Percentiles rank a stretch among this genome's conserved stretches.
Conservation (phyloP, 345 rosid species). For the Chamaenerion angustifolium region DNA sequence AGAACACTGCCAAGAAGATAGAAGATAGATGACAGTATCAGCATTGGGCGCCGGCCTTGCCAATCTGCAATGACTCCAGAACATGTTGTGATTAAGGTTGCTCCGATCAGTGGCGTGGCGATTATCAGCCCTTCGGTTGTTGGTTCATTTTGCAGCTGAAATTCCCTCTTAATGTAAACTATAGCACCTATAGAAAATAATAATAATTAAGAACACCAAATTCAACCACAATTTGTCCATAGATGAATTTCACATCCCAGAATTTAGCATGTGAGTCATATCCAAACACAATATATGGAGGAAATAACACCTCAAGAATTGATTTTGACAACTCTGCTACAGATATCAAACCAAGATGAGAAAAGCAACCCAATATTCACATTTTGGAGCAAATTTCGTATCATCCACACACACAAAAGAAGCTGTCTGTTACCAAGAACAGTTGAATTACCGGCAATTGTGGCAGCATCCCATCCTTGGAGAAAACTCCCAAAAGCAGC, state of each 20-base stretch:
- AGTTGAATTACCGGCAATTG: slow-evolving; percentile 63
- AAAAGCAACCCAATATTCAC: too few species aligned
- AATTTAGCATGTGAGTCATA: too few species aligned
- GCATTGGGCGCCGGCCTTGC: slow-evolving; percentile 86
- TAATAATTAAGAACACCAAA: background rate
- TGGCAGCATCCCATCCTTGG: slow-evolving; percentile 99
- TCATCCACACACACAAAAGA: background rate
- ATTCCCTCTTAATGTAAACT: slow-evolving; percentile 77
- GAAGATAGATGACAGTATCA: slow-evolving; percentile 60
- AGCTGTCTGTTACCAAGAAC: background rate
- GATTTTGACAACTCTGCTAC: too few species aligned
- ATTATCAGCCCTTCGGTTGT: slow-evolving; percentile 77
- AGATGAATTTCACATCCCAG: too few species aligned
- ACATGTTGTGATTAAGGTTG: slow-evolving; percentile 70
- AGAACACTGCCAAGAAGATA: slow-evolving; percentile 64
- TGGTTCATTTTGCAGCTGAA: slow-evolving; percentile 54
- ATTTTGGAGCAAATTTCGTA: background rate
- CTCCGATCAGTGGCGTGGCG: slow-evolving; percentile 93
- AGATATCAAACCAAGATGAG: too few species aligned
- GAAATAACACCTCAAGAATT: too few species aligned
- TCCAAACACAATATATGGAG: too few species aligned
- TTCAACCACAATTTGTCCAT: too few species aligned
- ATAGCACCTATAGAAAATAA: slow-evolving; percentile 58
- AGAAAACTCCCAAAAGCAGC: slow-evolving; percentile 88
- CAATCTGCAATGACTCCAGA: slow-evolving; percentile 74